phyloP scores from a whole-genome alignment of 2,329 filamentous ascomycete genomes.

The Xylaria sp. region DNA sequence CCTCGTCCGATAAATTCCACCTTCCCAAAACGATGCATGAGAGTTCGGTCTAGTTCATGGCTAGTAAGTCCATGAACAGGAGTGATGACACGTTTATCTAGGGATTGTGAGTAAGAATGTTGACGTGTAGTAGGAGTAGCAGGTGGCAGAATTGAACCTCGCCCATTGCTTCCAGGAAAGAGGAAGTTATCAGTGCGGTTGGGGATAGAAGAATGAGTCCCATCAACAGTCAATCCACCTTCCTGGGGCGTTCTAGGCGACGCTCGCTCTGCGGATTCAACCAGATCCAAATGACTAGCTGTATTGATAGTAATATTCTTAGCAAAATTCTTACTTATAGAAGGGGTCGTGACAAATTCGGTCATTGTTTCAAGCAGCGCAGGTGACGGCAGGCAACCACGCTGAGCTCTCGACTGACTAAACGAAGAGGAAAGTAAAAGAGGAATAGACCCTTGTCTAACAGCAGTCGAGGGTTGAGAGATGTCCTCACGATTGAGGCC shows the following conservation, averaged over 20 bases:
- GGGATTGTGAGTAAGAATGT: conserved; percentile 67
- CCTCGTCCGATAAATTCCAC: conserved; percentile 85
- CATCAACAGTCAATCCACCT: conserved; percentile 78
- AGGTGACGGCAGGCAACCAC: conserved; percentile 51
- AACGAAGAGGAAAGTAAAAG: conserved; percentile 55
- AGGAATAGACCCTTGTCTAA: conserved; percentile 51
- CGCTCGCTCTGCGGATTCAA: conserved; percentile 59
- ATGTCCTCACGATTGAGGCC: conserved; percentile 35
- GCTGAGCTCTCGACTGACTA: conserved; percentile 51
- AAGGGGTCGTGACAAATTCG: conserved; percentile 45
- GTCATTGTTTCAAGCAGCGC: conserved; percentile 49
- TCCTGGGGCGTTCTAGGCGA: conserved; percentile 85
- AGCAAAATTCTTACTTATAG: conserved; percentile 60
- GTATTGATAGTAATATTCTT: conserved; percentile 62
- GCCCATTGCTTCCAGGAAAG: conserved; percentile 52
- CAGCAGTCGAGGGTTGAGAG: conserved; percentile 49
- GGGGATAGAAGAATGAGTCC: conserved; percentile 85
- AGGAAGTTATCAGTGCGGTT: conserved; percentile 59
- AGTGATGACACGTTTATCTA: conserved; percentile 72
- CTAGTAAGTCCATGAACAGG: conserved; percentile 76
- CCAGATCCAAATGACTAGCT: conserved; percentile 72
- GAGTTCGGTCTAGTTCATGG: conserved; percentile 78
- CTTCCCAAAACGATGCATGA: conserved; percentile 81
- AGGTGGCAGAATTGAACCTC: conserved; percentile 66
- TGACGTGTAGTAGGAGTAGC: conserved; percentile 82